phyloP scores from a whole-genome alignment of 805 yeast genomes.

The Ogataea trehalophila region DNA sequence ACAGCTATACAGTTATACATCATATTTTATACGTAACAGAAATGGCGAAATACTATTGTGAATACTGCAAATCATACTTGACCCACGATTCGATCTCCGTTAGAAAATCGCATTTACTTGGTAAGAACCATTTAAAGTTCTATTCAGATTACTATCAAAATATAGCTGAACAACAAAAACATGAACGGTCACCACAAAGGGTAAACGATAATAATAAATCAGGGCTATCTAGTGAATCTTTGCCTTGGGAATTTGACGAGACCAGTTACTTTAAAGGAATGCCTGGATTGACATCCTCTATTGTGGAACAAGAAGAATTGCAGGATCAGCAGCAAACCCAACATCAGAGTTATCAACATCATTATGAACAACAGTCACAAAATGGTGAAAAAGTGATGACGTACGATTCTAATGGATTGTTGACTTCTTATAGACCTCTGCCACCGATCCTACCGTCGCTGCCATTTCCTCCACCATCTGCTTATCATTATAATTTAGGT shows the following conservation, averaged over 20 bases:
- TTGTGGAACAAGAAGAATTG: background rate
- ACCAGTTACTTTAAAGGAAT: conserved; percentile 31
- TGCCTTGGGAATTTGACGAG: conserved; percentile 34
- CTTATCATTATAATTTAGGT: conserved; percentile 17
- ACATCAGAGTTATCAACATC: background rate
- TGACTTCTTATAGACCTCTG: conserved; percentile 22
- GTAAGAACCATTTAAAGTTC: conserved; percentile 67
- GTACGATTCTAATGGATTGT: background rate
- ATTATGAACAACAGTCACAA: background rate
- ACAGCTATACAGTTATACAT: background rate
- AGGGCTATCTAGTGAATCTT: conserved; percentile 7
- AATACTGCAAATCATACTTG: conserved; percentile 74
- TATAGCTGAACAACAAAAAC: conserved; percentile 6
- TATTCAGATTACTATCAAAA: conserved; percentile 73
- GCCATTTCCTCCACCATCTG: conserved; percentile 36
- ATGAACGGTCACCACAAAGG: no score
- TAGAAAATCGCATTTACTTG: conserved; percentile 71
- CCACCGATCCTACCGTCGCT: conserved; percentile 31
- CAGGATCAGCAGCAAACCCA: background rate
- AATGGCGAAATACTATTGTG: conserved; percentile 78
- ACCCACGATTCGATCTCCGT: conserved; percentile 91
- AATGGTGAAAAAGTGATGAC: no score
- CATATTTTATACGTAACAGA: background rate
- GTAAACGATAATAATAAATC: conserved; percentile 16
- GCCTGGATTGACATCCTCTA: conserved; percentile 27